Evolutionary conservation across 2,329 filamentous ascomycete genomes (phyloP), one percentile per base, ranked within the genome.

Genomic region (Trichoderma endophyticum): DNA sequence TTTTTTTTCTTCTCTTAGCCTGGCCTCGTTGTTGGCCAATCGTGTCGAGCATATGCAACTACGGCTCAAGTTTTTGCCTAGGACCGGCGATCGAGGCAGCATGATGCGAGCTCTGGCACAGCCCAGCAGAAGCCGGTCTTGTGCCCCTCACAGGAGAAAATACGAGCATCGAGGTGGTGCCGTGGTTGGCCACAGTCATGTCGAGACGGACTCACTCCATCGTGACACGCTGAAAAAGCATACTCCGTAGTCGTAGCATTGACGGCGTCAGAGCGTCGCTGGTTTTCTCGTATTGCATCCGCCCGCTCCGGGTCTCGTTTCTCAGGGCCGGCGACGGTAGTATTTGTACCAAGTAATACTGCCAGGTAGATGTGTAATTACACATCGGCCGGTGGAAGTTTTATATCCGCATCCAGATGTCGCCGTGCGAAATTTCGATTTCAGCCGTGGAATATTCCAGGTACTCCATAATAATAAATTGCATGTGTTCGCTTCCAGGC

Each of bases 271-370:
- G 36, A 51, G 63, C 48, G 48, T 39, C 66, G 66, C 66, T 18
- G 54, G 56, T 24, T n/a, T 68, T 48, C 68, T 71, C 68, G 68
- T 71, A 71, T 71, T 64, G 56, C 11, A 36, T 54, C 67, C 67
- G 67, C 57, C 43, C 36, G 32, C 67, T 61, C 67, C 59, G 67
- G 57, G 36, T 14, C n/a, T 39, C 30, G 57, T 60, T 1, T 34
- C 15, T 26, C 36, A 48, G 56, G 26, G 56, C 28, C 24, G 14
- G 28, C 54, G 56, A 14, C n/a, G 24, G 26, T 9, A 28, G 51
- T 34, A 54, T 54, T 54, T 24, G 48, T 54, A 54, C 7, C 8
- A 51, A 21, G 24, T 14, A 39, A 24, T 14, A 59, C 36, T 36
- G 39, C 39, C 15, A 43, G 39, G 39, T 43, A 43, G 39, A 43